Conservation (phyloP, 225 moss, liverwort and hornwort species). For the Pseudoscleropodium purum region DNA sequence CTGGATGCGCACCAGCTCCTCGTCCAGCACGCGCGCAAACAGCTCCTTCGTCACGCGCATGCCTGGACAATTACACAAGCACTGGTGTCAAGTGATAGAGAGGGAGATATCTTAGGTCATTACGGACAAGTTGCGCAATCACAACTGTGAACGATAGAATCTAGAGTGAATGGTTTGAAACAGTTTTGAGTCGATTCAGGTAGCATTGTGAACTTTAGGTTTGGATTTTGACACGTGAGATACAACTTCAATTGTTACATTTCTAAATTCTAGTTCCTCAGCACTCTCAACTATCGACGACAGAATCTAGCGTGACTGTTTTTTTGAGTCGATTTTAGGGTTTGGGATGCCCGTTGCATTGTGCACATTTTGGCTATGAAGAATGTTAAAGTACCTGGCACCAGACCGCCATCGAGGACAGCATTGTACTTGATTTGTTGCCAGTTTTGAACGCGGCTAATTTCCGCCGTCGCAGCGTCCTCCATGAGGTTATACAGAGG, state of each 20-base stretch:
- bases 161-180: neutral
- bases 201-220: neutral
- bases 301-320: neutral
- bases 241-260: neutral
- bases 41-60: conserved; percentile 59
- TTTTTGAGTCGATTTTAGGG: neutral
- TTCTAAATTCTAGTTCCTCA: neutral
- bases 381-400: conserved; percentile 24
- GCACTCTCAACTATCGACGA: neutral
- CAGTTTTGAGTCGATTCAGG: neutral
- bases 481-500: conserved; percentile 86
- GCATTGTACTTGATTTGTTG: conserved; percentile 80
- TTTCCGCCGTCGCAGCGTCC: conserved; percentile 83
- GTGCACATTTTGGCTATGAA: neutral
- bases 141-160: neutral
- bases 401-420: conserved; percentile 45
- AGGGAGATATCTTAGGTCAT: neutral
- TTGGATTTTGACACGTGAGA: neutral
- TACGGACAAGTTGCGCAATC: neutral
- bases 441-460: conserved; percentile 89
- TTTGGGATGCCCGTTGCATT: neutral
- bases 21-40: conserved; percentile 56
- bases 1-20: conserved; percentile 54
- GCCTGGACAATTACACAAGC: neutral
- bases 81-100: neutral